A percentile compares a stretch with the other conserved stretches of the same genome.
Evolutionary conservation across 164 flowering plant genomes (phyloP).

Genomic region (Amborella trichopoda): DNA sequence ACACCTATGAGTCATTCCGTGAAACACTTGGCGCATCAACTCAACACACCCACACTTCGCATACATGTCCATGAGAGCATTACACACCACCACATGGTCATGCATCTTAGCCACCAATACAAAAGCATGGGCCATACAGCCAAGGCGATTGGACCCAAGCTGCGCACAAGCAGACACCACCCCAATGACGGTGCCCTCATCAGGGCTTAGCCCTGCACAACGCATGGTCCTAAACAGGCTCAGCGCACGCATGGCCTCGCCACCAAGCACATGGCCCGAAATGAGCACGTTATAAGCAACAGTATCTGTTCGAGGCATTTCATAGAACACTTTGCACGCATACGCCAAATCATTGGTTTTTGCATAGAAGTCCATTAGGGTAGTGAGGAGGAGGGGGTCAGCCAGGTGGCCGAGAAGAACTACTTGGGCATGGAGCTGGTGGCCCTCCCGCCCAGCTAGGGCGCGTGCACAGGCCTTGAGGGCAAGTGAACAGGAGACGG

Average conservation of each 20-base stretch:
- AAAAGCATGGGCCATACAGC: slow-evolving; percentile 32
- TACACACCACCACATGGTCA: slow-evolving; percentile 53
- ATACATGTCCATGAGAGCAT: slow-evolving; percentile 79
- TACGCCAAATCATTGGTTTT: slow-evolving; percentile 40
- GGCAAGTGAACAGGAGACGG: slow-evolving; percentile 71
- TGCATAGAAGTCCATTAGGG: slow-evolving; percentile 56
- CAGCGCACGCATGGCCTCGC: slow-evolving; percentile 45
- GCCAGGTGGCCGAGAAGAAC: slow-evolving; percentile 34
- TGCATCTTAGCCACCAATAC: slow-evolving; percentile 30
- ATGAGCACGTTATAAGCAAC: slow-evolving; percentile 78
- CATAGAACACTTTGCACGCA: slow-evolving; percentile 60
- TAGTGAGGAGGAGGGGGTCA: slow-evolving; percentile 48
- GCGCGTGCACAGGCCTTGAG: slow-evolving; percentile 75
- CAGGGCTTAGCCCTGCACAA: slow-evolving; percentile 26
- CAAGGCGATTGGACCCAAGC: slow-evolving; percentile 51
- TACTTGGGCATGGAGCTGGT: slow-evolving; percentile 47
- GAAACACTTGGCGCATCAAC: slow-evolving; percentile 42
- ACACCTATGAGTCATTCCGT: slow-evolving; percentile 28
- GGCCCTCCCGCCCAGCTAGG: slow-evolving; percentile 36
- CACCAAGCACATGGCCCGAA: slow-evolving; percentile 73
- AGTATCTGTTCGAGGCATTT: slow-evolving; percentile 50
- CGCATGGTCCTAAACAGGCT: slow-evolving; percentile 41
- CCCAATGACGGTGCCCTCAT: slow-evolving; percentile 64
- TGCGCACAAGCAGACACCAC: slow-evolving; percentile 82
- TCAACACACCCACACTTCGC: slow-evolving; percentile 69